Evolutionary conservation across 805 yeast species (phyloP).

Genomic region (Lipomyces chichibuensis): DNA sequence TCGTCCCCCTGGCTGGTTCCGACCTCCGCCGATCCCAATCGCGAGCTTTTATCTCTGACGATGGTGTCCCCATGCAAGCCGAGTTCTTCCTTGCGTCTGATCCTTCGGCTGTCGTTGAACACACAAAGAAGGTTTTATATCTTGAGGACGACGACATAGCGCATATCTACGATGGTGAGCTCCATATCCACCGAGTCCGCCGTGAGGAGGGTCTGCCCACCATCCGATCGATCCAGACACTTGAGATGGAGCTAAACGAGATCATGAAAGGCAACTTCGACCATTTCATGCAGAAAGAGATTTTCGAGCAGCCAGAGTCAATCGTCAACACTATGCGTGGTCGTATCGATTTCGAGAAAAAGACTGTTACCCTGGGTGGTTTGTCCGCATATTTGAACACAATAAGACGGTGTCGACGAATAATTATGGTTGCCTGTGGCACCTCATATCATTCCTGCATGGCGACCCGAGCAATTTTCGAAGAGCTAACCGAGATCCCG

Average conservation of each 20-base stretch:
- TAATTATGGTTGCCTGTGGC: conserved; percentile 99
- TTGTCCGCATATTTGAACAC: conserved; percentile 80
- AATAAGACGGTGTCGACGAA: conserved; percentile 90
- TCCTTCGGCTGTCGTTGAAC: conserved; percentile 94
- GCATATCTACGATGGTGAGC: conserved; percentile 95
- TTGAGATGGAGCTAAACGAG: conserved; percentile 95
- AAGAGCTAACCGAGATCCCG: conserved; percentile 94
- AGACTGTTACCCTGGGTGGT: conserved; percentile 84
- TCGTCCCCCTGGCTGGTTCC: conserved; percentile 55
- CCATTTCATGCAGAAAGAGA: conserved; percentile 99
- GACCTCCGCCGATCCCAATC: conserved; percentile 88
- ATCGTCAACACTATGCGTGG: conserved; percentile 99
- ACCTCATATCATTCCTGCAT: conserved; percentile 98
- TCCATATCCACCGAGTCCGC: conserved; percentile 96
- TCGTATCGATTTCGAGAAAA: conserved; percentile 87
- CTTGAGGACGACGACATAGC: conserved; percentile 99
- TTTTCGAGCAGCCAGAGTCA: conserved; percentile 97
- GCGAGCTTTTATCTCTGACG: conserved; percentile 94
- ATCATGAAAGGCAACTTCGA: conserved; percentile 96
- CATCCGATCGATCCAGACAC: conserved; percentile 91
- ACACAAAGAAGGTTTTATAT: conserved; percentile 94
- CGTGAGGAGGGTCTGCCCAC: conserved; percentile 76
- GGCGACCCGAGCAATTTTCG: conserved; percentile 95
- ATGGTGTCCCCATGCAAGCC: conserved; percentile 87
- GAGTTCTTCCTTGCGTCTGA: conserved; percentile 96